Percentiles rank a stretch among this genome's conserved stretches.
phyloP scores from a whole-genome alignment of 2,329 filamentous ascomycete species.

The Bipolaris bicolor region DNA sequence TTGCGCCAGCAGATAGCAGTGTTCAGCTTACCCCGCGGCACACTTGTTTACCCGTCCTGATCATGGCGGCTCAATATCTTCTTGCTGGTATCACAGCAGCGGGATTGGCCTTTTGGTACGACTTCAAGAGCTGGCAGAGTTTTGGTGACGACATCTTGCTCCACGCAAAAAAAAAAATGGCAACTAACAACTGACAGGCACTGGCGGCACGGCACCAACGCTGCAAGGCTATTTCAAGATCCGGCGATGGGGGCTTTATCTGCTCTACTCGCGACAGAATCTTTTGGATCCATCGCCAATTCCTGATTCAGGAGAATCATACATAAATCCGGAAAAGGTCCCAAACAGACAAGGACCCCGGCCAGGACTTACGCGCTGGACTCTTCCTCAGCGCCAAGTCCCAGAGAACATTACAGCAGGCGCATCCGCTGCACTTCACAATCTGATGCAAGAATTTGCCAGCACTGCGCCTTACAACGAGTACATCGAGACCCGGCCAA shows the following conservation, averaged over 20 bases:
- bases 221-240: constrained; percentile 40
- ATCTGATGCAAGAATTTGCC: constrained; percentile 33
- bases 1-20: not conserved
- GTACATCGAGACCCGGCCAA: constrained; percentile 29
- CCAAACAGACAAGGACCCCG: constrained; percentile 27
- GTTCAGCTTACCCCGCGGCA: not conserved
- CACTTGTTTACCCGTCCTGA: not conserved
- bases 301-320: constrained; percentile 29
- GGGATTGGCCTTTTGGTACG: constrained; percentile 26
- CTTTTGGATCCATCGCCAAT: constrained; percentile 35
- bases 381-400: constrained; percentile 39
- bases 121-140: constrained; percentile 34
- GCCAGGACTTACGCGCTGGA: constrained; percentile 37
- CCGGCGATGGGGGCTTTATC: constrained; percentile 36
- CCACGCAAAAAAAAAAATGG: fast-evolving
- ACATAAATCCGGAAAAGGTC: constrained; percentile 31
- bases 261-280: constrained; percentile 34
- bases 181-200: constrained; percentile 28
- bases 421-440: constrained; percentile 24
- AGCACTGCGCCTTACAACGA: constrained; percentile 21
- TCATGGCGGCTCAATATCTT: constrained; percentile 15
- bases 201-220: constrained; percentile 41
- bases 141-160: constrained; percentile 15
- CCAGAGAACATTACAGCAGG: constrained; percentile 28
- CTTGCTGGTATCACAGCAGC: constrained; percentile 21